Evolutionary conservation across 306 rosid species (phyloP).

Genomic region (Quercus parvula): DNA sequence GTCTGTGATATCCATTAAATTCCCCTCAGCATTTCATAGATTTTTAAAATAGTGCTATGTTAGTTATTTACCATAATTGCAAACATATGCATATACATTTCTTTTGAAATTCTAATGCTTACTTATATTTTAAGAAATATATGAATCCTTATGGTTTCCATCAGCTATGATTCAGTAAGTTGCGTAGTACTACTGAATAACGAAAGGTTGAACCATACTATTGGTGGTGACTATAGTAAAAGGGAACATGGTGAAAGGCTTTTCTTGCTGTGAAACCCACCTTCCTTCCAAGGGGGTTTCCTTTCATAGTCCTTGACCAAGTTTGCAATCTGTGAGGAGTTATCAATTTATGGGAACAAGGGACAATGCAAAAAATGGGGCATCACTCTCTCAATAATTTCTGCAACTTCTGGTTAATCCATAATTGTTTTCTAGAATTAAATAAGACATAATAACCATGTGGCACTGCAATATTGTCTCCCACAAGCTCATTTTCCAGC

Average conservation of each 20-base stretch:
- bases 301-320: neutral
- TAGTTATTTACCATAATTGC: neutral
- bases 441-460: neutral
- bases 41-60: neutral
- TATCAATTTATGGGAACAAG: neutral
- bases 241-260: neutral
- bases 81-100: neutral
- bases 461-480: slow-evolving; percentile 2
- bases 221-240: neutral
- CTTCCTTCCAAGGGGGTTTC: neutral
- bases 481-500: neutral
- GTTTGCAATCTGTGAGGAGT: neutral
- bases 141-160: too few relatives aligned
- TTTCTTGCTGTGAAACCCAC: neutral
- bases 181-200: neutral
- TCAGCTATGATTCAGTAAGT: neutral
- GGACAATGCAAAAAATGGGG: neutral
- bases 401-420: neutral
- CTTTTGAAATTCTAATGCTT: neutral
- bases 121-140: neutral
- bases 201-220: neutral
- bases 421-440: neutral
- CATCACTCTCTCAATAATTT: neutral
- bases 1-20: neutral
- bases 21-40: neutral